A percentile compares a stretch with the other conserved stretches of the same genome.
Evolutionary conservation across 2,329 filamentous ascomycete genomes (phyloP).

Genomic region (Cordyceps tenuipes): DNA sequence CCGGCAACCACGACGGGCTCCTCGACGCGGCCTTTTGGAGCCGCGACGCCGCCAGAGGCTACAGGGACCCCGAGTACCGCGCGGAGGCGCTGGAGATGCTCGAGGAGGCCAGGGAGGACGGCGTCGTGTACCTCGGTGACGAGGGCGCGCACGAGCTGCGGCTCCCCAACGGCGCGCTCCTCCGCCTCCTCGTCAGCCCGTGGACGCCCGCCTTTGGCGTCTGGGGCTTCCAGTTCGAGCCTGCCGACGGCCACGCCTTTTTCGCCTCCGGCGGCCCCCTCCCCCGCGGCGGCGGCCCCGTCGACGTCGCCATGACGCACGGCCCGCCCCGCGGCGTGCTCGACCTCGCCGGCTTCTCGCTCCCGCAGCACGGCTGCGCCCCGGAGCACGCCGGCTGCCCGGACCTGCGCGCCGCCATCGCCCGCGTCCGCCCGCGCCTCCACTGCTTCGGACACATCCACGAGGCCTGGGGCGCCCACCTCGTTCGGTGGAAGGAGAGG

Average conservation of each 20-base stretch:
- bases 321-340: slow-evolving; percentile 45
- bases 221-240: slow-evolving; percentile 43
- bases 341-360: slow-evolving; percentile 27
- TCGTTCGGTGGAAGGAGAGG: slow-evolving; percentile 39
- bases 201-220: slow-evolving; percentile 38
- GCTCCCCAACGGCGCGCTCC: slow-evolving; percentile 39
- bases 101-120: slow-evolving; percentile 24
- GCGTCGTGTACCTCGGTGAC: slow-evolving; percentile 39
- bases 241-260: slow-evolving; percentile 29
- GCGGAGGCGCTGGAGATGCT: slow-evolving; percentile 33
- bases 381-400: slow-evolving; percentile 32
- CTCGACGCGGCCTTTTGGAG: slow-evolving; percentile 25
- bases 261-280: slow-evolving; percentile 20
- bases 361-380: slow-evolving; percentile 12
- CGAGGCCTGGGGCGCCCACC: slow-evolving; percentile 48
- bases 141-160: slow-evolving; percentile 40
- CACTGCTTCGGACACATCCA: slow-evolving; percentile 55
- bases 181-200: slow-evolving; percentile 46
- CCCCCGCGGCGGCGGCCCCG: slow-evolving; percentile 10
- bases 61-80: slow-evolving; percentile 11
- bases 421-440: slow-evolving; percentile 33
- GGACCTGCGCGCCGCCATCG: slow-evolving; percentile 37
- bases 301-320: slow-evolving; percentile 46
- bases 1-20: slow-evolving; percentile 46
- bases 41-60: not conserved